Percentiles rank a stretch among this genome's conserved stretches.
These are phyloP conservation scores for Hemerocallis citrina DNA, from an alignment of 106 monocot genomes.

Conservation along the genomic window DNA sequence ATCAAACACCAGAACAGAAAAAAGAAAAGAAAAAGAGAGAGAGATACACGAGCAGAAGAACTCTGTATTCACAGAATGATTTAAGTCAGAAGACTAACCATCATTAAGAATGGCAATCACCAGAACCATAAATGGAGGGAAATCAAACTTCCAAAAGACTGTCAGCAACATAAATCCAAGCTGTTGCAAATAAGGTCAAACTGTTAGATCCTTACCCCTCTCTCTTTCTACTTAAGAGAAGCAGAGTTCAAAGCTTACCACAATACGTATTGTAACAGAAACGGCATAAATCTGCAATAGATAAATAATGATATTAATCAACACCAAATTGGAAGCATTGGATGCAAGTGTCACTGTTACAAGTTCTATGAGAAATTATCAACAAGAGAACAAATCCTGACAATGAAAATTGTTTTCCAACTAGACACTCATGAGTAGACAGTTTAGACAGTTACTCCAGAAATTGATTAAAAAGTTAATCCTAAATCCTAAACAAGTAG, in stretches of 20 bases:
- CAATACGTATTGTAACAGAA: conserved; percentile 40
- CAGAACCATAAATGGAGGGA: conserved; percentile 57
- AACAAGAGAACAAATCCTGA: neutral
- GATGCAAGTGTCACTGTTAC: too few relatives aligned
- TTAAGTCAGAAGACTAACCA: conserved; percentile 18
- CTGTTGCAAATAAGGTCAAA: conserved; percentile 16
- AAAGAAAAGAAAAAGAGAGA: neutral
- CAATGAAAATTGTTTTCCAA: neutral
- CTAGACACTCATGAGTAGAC: neutral
- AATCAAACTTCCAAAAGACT: conserved; percentile 39
- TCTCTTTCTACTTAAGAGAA: neutral
- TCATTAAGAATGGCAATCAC: conserved; percentile 61
- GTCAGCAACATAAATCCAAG: conserved; percentile 44
- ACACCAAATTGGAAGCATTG: conserved; percentile 4
- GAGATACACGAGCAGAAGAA: neutral
- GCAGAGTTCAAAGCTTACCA: conserved; percentile 21
- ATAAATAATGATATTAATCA: neutral
- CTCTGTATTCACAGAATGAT: neutral
- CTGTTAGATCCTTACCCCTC: too few relatives aligned
- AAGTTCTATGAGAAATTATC: too few relatives aligned
- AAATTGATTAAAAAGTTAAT: neutral
- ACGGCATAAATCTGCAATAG: conserved; percentile 41
- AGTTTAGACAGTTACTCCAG: too few relatives aligned
- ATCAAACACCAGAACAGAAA: neutral
- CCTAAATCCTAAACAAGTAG: too few relatives aligned